Evolutionary conservation across 164 flowering plant genomes (phyloP), one percentile per base, ranked within the genome.

Genomic region (Vitis labrusca): DNA sequence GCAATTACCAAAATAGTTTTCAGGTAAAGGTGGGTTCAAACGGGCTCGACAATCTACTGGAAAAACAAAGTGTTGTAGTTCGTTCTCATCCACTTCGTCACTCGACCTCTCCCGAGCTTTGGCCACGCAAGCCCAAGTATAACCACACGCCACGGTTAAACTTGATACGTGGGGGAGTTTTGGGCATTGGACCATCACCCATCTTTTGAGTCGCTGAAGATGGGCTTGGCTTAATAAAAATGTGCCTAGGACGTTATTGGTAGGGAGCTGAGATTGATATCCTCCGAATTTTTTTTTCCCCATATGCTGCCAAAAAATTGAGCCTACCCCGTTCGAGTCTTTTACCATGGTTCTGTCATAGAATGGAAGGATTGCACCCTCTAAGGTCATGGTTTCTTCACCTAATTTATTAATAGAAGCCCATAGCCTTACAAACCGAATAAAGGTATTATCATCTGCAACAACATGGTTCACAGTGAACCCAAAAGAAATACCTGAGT

Each of bases 1-100:
- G 63, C 69, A 81, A 67, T 79, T 84, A 6, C 86, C 86, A 17
- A 81, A 70, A 50, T 77, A 84, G 2, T 61, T 73, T 1, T 2
- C 71, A 0, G 83, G 80, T 0, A 78, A 19, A 0, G 78, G 53
- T 52, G 80, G 82, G 6, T 73, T 64, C 16, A 79, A 27, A 3
- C 82, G 70, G 9, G 64, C 10, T 23, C 83, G 58, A 13, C 60
- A 75, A 10, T 81, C 86, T 1, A 65, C 79, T 1, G 50, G 15
- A 48, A 75, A 77, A 0, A 52, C 63, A 1, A 83, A 29, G 16
- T 9, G 16, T 10, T 59, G 54, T 16, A 19, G 16, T 15, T 57
- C 12, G 1, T 58, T 48, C 2, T 9, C 27, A 8, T 9, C 55
- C 2, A 9, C 61, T 7, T 44, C 58, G 23, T 23, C 23, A 23